A percentile compares a stretch with the other conserved stretches of the same genome.
phyloP scores from a whole-genome alignment of 441 rosid species.

The Bocquillonia castaneifolia region DNA sequence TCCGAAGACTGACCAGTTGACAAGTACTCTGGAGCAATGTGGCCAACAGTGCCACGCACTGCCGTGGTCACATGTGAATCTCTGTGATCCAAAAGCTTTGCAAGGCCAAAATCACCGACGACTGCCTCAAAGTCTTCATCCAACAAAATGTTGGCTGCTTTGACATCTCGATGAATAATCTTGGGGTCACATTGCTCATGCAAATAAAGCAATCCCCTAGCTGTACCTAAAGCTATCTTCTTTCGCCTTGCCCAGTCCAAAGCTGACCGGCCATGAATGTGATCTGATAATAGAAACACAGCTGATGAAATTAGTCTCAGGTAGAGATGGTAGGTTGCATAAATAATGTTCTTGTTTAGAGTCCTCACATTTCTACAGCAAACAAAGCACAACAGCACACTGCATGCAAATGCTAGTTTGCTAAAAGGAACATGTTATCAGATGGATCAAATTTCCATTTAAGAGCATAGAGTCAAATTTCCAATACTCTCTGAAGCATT shows the following conservation, averaged over 20 bases:
- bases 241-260: constrained; percentile 82
- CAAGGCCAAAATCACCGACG: constrained; percentile 96
- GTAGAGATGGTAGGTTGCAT: not conserved
- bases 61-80: constrained; percentile 94
- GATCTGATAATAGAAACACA: constrained; percentile 39
- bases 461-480: not conserved
- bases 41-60: constrained; percentile 92
- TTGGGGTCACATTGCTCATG: constrained; percentile 97
- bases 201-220: constrained; percentile 77
- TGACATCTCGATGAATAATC: constrained; percentile 89
- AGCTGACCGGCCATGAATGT: constrained; percentile 59
- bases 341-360: not conserved
- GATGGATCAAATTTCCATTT: not conserved
- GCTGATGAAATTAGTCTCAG: not conserved
- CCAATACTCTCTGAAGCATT: not conserved
- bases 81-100: constrained; percentile 90
- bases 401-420: not conserved
- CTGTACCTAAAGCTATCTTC: constrained; percentile 83
- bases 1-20: constrained; percentile 94
- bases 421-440: not conserved
- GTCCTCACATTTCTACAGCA: too few species aligned
- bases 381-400: too few species aligned
- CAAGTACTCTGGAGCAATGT: constrained; percentile 92
- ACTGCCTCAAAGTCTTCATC: constrained; percentile 94
- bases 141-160: constrained; percentile 89